phyloP scores from a whole-genome alignment of 179 eudicot species.

The Nepenthes alata region DNA sequence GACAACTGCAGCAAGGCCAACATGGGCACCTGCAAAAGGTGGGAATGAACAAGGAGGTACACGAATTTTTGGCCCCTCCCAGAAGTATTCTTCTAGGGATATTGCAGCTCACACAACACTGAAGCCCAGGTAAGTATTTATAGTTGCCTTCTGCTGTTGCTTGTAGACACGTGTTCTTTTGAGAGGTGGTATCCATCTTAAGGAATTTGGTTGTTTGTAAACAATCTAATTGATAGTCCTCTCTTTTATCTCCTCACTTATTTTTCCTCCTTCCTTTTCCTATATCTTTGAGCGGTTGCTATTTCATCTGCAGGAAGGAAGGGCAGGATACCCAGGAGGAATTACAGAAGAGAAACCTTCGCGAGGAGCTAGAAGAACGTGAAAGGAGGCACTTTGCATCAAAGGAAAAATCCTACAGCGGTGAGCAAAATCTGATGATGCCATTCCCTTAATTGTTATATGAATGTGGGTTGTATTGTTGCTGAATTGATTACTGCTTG shows the following conservation, averaged over 20 bases:
- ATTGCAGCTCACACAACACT: conserved; percentile 83
- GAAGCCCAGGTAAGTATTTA: conserved; percentile 66
- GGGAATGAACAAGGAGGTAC: conserved; percentile 95
- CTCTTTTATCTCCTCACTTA: not conserved
- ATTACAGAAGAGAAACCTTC: conserved; percentile 71
- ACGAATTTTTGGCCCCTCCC: conserved; percentile 86
- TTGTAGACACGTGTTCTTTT: not conserved
- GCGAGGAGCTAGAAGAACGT: conserved; percentile 76
- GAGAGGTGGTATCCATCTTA: not conserved
- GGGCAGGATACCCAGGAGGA: conserved; percentile 92
- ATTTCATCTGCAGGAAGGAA: conserved; percentile 34
- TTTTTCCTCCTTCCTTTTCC: not conserved
- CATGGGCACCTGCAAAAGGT: conserved; percentile 99
- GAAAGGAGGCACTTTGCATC: conserved; percentile 83
- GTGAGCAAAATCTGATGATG: conserved; percentile 14
- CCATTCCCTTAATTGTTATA: not conserved
- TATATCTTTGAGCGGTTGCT: not conserved
- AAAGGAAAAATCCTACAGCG: conserved; percentile 45
- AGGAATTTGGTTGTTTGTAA: too few relatives aligned
- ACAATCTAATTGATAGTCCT: not conserved
- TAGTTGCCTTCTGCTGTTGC: not conserved
- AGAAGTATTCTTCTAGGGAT: conserved; percentile 92
- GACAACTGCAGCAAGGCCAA: conserved; percentile 98
- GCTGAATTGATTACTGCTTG: not conserved
- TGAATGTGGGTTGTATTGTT: not conserved